Percentiles rank a stretch among this genome's conserved stretches.
phyloP scores from a whole-genome alignment of 2,329 filamentous ascomycete species.

The Phyllosticta paracitricarpa region DNA sequence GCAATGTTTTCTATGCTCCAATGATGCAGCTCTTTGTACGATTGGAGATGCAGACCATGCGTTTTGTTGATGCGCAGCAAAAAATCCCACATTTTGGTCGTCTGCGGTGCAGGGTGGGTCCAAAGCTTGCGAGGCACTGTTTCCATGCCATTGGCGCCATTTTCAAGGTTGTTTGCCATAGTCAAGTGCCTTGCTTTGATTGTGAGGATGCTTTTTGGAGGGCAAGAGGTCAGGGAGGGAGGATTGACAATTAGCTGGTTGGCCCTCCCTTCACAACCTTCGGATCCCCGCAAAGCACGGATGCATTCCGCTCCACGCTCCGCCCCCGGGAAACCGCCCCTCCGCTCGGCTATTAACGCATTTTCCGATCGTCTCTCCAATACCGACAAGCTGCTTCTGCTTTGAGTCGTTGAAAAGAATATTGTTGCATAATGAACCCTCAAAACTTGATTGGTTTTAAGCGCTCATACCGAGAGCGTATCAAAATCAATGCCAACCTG shows the following conservation, averaged over 20 bases:
- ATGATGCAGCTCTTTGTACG: constrained; percentile 66
- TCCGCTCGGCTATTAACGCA: neutral
- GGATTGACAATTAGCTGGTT: neutral
- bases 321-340: neutral
- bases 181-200: neutral
- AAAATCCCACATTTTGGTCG: constrained; percentile 64
- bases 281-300: neutral
- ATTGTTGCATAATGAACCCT: neutral
- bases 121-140: constrained; percentile 40
- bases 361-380: neutral
- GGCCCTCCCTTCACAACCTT: neutral
- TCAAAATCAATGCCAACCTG: too few species aligned
- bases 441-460: too few species aligned
- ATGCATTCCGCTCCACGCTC: neutral
- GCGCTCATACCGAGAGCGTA: too few species aligned
- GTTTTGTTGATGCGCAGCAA: constrained; percentile 59
- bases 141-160: constrained; percentile 1
- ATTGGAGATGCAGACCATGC: constrained; percentile 50
- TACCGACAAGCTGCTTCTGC: neutral
- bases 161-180: neutral
- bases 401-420: neutral
- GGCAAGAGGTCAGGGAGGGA: neutral
- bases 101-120: constrained; percentile 56
- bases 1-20: constrained; percentile 75
- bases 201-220: neutral